These are phyloP conservation scores for Paraconiothyrium brasiliense DNA, from an alignment of 2,329 filamentous ascomycete genomes.

Conservation along the genomic window DNA sequence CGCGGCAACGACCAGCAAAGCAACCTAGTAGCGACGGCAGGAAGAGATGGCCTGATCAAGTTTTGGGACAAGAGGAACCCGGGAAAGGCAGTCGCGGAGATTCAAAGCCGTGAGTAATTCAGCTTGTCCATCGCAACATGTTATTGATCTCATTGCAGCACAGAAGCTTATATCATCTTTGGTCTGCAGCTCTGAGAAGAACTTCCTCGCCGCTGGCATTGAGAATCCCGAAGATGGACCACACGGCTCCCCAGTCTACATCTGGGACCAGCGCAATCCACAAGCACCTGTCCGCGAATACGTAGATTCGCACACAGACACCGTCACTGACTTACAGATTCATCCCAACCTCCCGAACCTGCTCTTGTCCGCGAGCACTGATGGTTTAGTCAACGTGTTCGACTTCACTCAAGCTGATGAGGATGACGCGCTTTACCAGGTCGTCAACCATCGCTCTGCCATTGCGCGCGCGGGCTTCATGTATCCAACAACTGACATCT, in stretches of 20 bases:
- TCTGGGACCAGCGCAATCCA: slow-evolving; percentile 55
- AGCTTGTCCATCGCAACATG: not conserved
- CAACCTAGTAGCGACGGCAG: slow-evolving; percentile 72
- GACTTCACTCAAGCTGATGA: slow-evolving; percentile 72
- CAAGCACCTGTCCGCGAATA: slow-evolving; percentile 50
- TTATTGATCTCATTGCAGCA: slow-evolving; percentile 49
- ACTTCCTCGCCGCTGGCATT: slow-evolving; percentile 75
- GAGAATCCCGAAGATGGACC: slow-evolving; percentile 68
- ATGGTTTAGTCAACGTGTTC: slow-evolving; percentile 81
- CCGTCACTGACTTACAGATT: slow-evolving; percentile 69
- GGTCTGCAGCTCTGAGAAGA: slow-evolving; percentile 65
- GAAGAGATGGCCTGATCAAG: slow-evolving; percentile 73
- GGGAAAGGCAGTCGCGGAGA: slow-evolving; percentile 53
- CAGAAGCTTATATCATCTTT: slow-evolving; percentile 69
- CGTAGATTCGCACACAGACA: slow-evolving; percentile 63
- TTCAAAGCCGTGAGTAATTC: slow-evolving; percentile 45
- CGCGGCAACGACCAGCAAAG: slow-evolving; percentile 61
- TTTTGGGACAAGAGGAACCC: slow-evolving; percentile 72
- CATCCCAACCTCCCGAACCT: slow-evolving; percentile 69
- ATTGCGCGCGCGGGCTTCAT: slow-evolving; percentile 80
- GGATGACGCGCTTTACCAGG: slow-evolving; percentile 79
- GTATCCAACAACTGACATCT: slow-evolving; percentile 61
- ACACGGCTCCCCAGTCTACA: slow-evolving; percentile 48
- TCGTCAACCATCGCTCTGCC: slow-evolving; percentile 79
- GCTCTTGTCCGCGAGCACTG: slow-evolving; percentile 79